Conservation (phyloP, 23 red algal genomes). For the Gracilariopsis chorda region DNA sequence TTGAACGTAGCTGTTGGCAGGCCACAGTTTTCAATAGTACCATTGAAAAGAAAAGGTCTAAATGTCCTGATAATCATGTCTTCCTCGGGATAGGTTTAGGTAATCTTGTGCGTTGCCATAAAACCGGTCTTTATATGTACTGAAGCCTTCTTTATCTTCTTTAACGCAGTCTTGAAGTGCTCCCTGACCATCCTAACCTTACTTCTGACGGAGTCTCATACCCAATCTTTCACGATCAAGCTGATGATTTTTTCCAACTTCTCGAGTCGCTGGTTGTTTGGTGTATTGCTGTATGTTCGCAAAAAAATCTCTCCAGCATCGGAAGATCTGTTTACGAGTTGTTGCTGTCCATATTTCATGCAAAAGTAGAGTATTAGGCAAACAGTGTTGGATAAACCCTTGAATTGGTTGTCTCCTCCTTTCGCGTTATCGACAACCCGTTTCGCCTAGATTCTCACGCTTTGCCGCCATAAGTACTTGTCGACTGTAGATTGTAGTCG, state of each 20-base stretch:
- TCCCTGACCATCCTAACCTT: neutral
- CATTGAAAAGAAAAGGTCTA: neutral
- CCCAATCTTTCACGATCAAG: neutral
- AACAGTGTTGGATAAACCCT: neutral
- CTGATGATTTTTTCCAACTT: neutral
- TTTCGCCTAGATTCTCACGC: neutral
- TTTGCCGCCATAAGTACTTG: neutral
- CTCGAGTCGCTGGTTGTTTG: neutral
- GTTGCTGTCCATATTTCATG: neutral
- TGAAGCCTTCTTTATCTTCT: neutral
- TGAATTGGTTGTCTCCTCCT: neutral
- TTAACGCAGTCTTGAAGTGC: neutral
- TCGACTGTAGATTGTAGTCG: neutral
- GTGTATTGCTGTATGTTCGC: no score
- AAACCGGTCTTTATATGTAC: neutral
- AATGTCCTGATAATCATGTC: neutral
- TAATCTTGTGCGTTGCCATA: neutral
- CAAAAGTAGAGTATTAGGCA: neutral
- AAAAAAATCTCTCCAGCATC: neutral
- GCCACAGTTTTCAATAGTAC: neutral
- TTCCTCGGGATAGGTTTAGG: neutral
- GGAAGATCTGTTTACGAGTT: neutral
- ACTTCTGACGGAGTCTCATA: neutral
- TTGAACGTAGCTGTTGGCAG: neutral
- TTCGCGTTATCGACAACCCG: neutral